A percentile compares a stretch with the other conserved stretches of the same genome.
These are phyloP conservation scores for Domatiomyces globalis DNA, from an alignment of 2,329 filamentous ascomycete genomes.

Conservation along the genomic window DNA sequence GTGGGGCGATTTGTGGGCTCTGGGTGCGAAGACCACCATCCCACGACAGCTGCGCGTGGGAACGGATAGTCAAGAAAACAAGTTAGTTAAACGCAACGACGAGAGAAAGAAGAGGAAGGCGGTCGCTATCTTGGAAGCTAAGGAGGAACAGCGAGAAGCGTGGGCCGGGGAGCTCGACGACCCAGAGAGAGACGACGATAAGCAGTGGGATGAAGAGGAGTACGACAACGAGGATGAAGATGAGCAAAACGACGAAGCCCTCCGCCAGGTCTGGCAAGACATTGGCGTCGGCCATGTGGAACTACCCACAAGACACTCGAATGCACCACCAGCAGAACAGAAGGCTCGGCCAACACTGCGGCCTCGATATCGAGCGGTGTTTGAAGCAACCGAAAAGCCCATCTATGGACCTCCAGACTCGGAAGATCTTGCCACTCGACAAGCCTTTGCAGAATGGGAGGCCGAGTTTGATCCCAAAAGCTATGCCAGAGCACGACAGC, in stretches of 20 bases:
- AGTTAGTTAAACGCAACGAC: background rate
- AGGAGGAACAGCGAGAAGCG: background rate
- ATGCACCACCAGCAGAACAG: background rate
- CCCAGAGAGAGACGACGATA: background rate
- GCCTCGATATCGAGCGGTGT: background rate
- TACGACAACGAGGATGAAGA: background rate
- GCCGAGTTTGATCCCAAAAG: background rate
- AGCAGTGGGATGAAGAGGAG: background rate
- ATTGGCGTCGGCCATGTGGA: background rate
- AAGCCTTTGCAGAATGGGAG: background rate
- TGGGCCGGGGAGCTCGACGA: background rate
- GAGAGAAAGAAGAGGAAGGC: background rate
- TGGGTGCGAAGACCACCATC: constrained; percentile 78
- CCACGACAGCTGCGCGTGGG: constrained; percentile 39
- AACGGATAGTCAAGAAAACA: background rate
- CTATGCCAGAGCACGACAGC: background rate
- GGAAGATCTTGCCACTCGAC: background rate
- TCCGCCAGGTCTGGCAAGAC: background rate
- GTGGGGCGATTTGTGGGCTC: constrained; percentile 92
- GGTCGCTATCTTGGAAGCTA: background rate
- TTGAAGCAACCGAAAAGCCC: background rate
- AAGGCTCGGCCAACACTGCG: background rate
- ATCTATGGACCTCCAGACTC: background rate
- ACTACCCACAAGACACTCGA: background rate
- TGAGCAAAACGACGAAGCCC: background rate